A percentile compares a stretch with the other conserved stretches of the same genome.
Evolutionary conservation across 2,329 filamentous ascomycete genomes (phyloP).

Genomic region (Ophiostoma perfectum): DNA sequence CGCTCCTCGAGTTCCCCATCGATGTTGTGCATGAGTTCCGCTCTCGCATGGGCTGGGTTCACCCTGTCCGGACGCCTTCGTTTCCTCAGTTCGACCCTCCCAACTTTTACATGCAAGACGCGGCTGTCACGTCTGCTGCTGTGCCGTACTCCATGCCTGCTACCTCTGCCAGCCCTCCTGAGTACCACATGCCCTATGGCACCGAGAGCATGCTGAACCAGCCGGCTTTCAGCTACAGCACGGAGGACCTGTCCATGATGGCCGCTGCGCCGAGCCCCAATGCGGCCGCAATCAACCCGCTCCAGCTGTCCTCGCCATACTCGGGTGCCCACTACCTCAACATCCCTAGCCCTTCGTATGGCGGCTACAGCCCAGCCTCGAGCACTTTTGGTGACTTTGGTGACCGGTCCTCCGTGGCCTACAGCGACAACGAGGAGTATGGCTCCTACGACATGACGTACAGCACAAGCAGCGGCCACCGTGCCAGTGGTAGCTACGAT

Average conservation of each 20-base stretch:
- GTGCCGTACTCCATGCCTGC: constrained; percentile 32
- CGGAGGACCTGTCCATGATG: constrained; percentile 55
- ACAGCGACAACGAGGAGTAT: constrained; percentile 58
- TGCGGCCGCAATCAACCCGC: constrained; percentile 46
- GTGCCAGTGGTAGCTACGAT: constrained; percentile 33
- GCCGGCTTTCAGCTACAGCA: constrained; percentile 58
- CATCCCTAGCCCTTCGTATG: constrained; percentile 58
- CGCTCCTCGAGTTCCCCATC: constrained; percentile 67
- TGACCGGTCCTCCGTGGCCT: constrained; percentile 47
- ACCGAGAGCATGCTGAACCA: constrained; percentile 35
- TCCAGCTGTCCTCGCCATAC: constrained; percentile 52
- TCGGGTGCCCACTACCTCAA: constrained; percentile 53
- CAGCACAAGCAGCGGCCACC: constrained; percentile 31
- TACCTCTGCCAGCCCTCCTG: constrained; percentile 28
- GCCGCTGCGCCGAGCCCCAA: constrained; percentile 30
- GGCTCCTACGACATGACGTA: constrained; percentile 45
- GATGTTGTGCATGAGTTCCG: constrained; percentile 65
- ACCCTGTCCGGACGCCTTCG: constrained; percentile 53
- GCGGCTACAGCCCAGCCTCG: constrained; percentile 54
- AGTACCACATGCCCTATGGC: constrained; percentile 47
- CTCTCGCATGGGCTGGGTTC: constrained; percentile 61
- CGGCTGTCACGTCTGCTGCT: background rate
- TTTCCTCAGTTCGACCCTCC: constrained; percentile 57
- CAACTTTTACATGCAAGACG: constrained; percentile 44
- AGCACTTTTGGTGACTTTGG: constrained; percentile 47